phyloP scores from a whole-genome alignment of 306 rosid genomes.

The Cucurbita ficifolia region DNA sequence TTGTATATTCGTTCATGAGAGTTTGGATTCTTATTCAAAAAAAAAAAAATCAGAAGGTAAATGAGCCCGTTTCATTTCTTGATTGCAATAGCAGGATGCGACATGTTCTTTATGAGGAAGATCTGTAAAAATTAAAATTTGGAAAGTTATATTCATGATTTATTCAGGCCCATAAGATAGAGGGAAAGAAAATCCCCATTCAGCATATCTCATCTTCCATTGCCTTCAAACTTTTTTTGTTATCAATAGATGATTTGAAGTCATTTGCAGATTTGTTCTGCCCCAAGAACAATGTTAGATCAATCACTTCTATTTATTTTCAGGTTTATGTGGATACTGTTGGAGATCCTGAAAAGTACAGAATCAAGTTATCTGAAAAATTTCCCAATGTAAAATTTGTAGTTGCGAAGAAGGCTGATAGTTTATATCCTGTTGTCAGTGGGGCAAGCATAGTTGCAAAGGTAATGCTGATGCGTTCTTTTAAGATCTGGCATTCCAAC shows the following conservation, averaged over 20 bases:
- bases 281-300: not conserved
- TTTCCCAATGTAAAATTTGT: constrained; percentile 76
- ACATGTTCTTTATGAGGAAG: not conserved
- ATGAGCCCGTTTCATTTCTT: not conserved
- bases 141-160: not conserved
- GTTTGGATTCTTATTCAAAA: no score
- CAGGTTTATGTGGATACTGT: constrained; percentile 91
- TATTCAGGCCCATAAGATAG: not conserved
- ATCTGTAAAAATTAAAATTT: not conserved
- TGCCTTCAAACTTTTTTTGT: not conserved
- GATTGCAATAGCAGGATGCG: not conserved
- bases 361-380: constrained; percentile 39
- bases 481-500: not conserved
- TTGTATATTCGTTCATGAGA: no score
- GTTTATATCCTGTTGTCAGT: constrained; percentile 93
- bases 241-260: not conserved
- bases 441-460: constrained; percentile 95
- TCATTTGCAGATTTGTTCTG: not conserved
- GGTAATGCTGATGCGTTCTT: constrained; percentile 21
- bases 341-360: constrained; percentile 82
- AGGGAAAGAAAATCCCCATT: not conserved
- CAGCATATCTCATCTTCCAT: not conserved
- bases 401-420: constrained; percentile 96
- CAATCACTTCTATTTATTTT: constrained; percentile 9
- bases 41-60: no score